phyloP scores from a whole-genome alignment of 2,329 filamentous ascomycete species.

The Colletotrichum incanum region DNA sequence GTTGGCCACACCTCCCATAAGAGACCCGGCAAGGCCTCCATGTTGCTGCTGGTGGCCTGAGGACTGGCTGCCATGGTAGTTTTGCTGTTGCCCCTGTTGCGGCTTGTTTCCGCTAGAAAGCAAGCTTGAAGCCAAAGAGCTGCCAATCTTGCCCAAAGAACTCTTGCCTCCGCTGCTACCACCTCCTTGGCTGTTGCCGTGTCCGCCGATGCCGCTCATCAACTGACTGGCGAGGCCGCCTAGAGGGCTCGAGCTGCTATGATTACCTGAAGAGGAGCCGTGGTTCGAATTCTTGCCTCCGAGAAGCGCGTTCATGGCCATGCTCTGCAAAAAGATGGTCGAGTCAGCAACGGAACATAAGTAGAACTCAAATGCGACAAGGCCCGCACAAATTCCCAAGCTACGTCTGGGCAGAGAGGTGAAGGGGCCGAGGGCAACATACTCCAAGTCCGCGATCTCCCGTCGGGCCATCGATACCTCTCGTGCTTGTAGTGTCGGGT shows the following conservation, averaged over 20 bases:
- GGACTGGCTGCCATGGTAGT: conserved; percentile 65
- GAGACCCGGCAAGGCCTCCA: conserved; percentile 66
- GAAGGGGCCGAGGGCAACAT: conserved; percentile 55
- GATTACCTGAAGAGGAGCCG: conserved; percentile 47
- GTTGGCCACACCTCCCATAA: conserved; percentile 70
- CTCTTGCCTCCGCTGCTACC: conserved; percentile 55
- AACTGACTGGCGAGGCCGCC: conserved; percentile 65
- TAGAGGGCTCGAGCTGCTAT: conserved; percentile 58
- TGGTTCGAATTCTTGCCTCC: conserved; percentile 62
- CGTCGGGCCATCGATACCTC: conserved; percentile 66
- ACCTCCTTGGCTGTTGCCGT: conserved; percentile 48
- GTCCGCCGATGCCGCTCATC: conserved; percentile 55
- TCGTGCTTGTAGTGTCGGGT: conserved; percentile 62
- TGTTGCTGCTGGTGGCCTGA: conserved; percentile 54
- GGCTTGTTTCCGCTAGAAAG: conserved; percentile 68
- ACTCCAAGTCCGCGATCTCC: conserved; percentile 78
- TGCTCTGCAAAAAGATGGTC: conserved; percentile 59
- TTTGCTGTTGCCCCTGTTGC: conserved; percentile 55
- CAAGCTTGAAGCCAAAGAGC: conserved; percentile 70
- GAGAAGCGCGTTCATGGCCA: conserved; percentile 74
- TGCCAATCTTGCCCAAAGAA: conserved; percentile 68
- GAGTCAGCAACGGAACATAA: conserved; percentile 19
- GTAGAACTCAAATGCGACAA: conserved; percentile 10
- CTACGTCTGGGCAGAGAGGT: not conserved
- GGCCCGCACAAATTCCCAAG: not conserved